Conservation (phyloP, 2,329 filamentous ascomycete genomes). For the Endoconidiophora polonica region DNA sequence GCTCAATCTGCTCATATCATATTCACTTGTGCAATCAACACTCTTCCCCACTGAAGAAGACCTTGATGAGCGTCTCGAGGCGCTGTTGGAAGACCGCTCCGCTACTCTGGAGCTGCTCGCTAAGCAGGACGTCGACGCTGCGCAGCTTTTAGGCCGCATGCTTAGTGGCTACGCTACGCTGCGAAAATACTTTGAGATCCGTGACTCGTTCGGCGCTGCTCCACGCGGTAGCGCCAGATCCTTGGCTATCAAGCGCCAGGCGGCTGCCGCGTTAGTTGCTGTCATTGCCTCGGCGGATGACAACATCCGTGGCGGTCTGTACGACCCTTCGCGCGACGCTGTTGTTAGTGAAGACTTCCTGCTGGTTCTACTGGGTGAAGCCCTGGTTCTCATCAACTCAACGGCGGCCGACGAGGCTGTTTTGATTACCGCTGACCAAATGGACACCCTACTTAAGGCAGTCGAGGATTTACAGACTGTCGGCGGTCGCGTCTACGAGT, state of each 20-base stretch:
- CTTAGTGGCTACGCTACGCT: slow-evolving; percentile 86
- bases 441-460: slow-evolving; percentile 58
- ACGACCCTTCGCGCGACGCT: slow-evolving; percentile 62
- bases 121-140: slow-evolving; percentile 61
- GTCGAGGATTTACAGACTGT: slow-evolving; percentile 69
- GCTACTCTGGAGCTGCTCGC: slow-evolving; percentile 56
- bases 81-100: slow-evolving; percentile 55
- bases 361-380: slow-evolving; percentile 68
- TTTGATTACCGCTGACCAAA: slow-evolving; percentile 52
- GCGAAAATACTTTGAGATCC: slow-evolving; percentile 76
- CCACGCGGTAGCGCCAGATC: slow-evolving; percentile 29
- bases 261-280: slow-evolving; percentile 60
- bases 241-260: slow-evolving; percentile 45
- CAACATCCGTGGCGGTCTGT: slow-evolving; percentile 79
- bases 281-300: slow-evolving; percentile 76
- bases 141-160: slow-evolving; percentile 65
- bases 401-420: slow-evolving; percentile 17
- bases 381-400: slow-evolving; percentile 53
- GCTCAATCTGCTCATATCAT: slow-evolving; percentile 70
- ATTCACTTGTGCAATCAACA: slow-evolving; percentile 70
- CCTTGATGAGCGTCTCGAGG: slow-evolving; percentile 55
- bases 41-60: slow-evolving; percentile 57
- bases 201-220: slow-evolving; percentile 37
- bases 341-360: slow-evolving; percentile 82
- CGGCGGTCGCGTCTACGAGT: slow-evolving; percentile 50